Conservation (phyloP, 2,329 filamentous ascomycete species). For the Beauveria medogensis region DNA sequence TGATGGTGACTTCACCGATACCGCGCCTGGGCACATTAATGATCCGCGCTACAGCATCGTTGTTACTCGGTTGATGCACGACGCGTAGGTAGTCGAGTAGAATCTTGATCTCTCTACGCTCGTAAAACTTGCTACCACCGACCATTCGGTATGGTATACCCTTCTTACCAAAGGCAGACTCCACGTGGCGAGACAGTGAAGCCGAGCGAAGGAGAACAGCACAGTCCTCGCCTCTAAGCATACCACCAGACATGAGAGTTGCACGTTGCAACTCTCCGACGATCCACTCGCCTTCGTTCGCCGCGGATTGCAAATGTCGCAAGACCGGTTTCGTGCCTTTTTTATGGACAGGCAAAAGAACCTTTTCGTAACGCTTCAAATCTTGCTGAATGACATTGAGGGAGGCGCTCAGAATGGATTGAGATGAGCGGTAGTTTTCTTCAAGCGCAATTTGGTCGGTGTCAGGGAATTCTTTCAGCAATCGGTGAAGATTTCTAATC, state of each 20-base stretch:
- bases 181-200: slow-evolving; percentile 74
- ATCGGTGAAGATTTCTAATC: slow-evolving; percentile 73
- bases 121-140: slow-evolving; percentile 82
- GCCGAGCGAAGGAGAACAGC: slow-evolving; percentile 84
- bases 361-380: slow-evolving; percentile 68
- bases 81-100: slow-evolving; percentile 83
- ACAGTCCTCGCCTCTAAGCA: slow-evolving; percentile 69
- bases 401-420: slow-evolving; percentile 71
- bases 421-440: slow-evolving; percentile 91
- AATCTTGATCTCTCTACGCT: slow-evolving; percentile 80
- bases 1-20: slow-evolving; percentile 72
- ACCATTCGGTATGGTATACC: slow-evolving; percentile 91
- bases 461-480: slow-evolving; percentile 67
- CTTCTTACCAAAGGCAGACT: slow-evolving; percentile 69
- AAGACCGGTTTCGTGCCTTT: slow-evolving; percentile 75
- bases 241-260: slow-evolving; percentile 60
- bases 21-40: slow-evolving; percentile 78
- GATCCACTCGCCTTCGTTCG: slow-evolving; percentile 79
- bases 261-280: slow-evolving; percentile 72
- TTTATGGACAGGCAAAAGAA: slow-evolving; percentile 69
- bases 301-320: slow-evolving; percentile 60
- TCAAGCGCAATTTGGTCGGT: slow-evolving; percentile 80
- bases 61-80: slow-evolving; percentile 76
- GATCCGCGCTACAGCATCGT: slow-evolving; percentile 74
- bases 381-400: slow-evolving; percentile 89